Base-by-base conservation (phyloP, 1,139 yeast genomes). In the Zygosaccharomyces sapae region DNA sequence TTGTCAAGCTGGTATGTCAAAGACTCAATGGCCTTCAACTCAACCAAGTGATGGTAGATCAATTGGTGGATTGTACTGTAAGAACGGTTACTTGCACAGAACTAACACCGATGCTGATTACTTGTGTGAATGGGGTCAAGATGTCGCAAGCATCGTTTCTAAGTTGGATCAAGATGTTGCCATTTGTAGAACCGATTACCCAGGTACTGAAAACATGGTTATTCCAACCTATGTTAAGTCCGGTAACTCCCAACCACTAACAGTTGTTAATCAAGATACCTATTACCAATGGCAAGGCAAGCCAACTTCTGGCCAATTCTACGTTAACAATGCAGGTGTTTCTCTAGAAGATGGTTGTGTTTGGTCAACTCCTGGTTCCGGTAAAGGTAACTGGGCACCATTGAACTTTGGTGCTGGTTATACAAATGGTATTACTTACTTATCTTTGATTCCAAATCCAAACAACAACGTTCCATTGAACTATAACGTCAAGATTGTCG, bases 321-420 rank as follows among this genome's bases (percentile, higher is more conserved):
- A 92, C 71, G 97, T 92, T 56, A 92, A 92, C 81, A 80, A 90
- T 65, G 96, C 96, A 47, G 97, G 97, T 75, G 92, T 90, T 56
- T 76, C 84, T 50, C 79, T 78, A 66, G 81, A 81, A 68, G 88
- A 87, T 54, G 98, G 97, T 58, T 92, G 98, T 76, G 70, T 84
- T 60, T 92, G 98, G 98, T 96, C 97, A 67, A 67, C 80, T 41
- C 62, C 76, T 8, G 87, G 88, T 55, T 75, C 88, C 37, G 87
- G 85, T 61, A 73, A 85, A 55, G 97, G 97, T 71, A 92, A 92
- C 85, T 92, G 96, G 96, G 95, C 98, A 56, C 98, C 98, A 61
- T 76, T 92, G 60, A 87, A 84, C 71, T 78, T 92, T 61, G 98
- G 98, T 68, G 86, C 97, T 50, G 97, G 98, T 65, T 74, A 76